Base-by-base conservation (phyloP, 768 basidiomycete genomes). In the Leccinum olivaceopallidum region DNA sequence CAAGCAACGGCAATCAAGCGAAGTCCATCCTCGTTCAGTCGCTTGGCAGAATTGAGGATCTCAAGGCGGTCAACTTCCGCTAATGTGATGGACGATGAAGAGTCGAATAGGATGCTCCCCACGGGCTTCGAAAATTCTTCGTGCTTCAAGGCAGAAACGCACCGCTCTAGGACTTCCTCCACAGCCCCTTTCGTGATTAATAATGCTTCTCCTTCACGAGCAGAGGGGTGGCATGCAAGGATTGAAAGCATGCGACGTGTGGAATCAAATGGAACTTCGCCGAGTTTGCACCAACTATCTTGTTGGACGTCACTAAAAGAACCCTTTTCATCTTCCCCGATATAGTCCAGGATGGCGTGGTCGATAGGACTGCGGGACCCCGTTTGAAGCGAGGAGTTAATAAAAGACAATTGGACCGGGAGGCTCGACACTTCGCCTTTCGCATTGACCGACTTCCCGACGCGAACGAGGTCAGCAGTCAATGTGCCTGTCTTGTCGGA, bases 401-500 rank as follows among this genome's bases (percentile, higher is more conserved):
- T 65, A 57, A 66, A 76, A 2, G 73, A 71, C 32, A 75, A 52
- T 30, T 71, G 60, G 44, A 66, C 57, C 5, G 69, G 73, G 48
- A 71, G 65, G 28, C 62, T 66, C 2, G 71, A 68, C 14, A 56
- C 24, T 59, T 67, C 68, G 48, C 71, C 69, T 47, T 49, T 55
- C 42, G 22, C 28, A 22, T 70, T 55, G 4, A 73, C 63, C 57
- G 63, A 74, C 67, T 62, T 73, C 55, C 62, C 77, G 71, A 57
- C 75, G 56, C 81, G 79, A 72, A 75, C 72, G 20, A 65, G 65
- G 60, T 73, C 73, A 42, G 69, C 71, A 9, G 83, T 84, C 32
- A 84, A 69, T 16, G 86, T 88, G 26, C 86, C 86, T 1, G 86
- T 88, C 71, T 87, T 87, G 70, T 88, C 86, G 24, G 83, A 85